Base-by-base conservation (phyloP, 2,329 filamentous ascomycete species). In the Verticillium zaregamsianum region DNA sequence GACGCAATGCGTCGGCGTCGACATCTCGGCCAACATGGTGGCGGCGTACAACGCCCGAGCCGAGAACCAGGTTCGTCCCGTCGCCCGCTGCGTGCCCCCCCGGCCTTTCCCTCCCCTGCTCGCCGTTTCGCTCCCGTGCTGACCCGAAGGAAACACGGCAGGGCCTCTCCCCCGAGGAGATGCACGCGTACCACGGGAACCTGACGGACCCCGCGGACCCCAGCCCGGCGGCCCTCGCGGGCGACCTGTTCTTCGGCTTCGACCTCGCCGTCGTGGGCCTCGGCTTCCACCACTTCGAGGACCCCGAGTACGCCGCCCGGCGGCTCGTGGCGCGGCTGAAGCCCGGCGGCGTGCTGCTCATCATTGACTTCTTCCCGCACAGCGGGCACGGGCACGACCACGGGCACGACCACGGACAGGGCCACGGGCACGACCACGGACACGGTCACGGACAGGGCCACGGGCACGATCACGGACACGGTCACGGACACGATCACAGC, bases 11-110 rank as follows among this genome's bases (percentile, higher is more conserved):
- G 75, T 88, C 17, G 90, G 89, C 52, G 80, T 93, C 55, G 90
- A 93, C 70, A 75, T 92, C 61, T 89, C 89, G 0, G 81, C 87
- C 64, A 85, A 85, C 63, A 93, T 93, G 90, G 82, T 91, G 5
- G 76, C 78, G 0, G 78, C 81, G 7, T 93, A 89, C 77, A 93
- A 92, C 70, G 74, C 76, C 12, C 80, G 82, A 31, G 87, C 86
- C 23, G 71, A 74, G 39, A 82, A 83, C 63, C 81, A 86, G 73
- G 82, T 83, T 65, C 62, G 73, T 68, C 15, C 49, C n/a, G 28
- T 28, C 28, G 28, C 28, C 28, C 5, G 28, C 28, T 28, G 28
- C 28, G 28, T 49, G 33, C 35, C 32, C 23, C 28, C 23, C 54
- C 28, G 6, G 6, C 6, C 17, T 33, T 32, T 17, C 5, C 5